Base-by-base conservation (phyloP, 1,284 basidiomycete species). In the Leccinum fallax region DNA sequence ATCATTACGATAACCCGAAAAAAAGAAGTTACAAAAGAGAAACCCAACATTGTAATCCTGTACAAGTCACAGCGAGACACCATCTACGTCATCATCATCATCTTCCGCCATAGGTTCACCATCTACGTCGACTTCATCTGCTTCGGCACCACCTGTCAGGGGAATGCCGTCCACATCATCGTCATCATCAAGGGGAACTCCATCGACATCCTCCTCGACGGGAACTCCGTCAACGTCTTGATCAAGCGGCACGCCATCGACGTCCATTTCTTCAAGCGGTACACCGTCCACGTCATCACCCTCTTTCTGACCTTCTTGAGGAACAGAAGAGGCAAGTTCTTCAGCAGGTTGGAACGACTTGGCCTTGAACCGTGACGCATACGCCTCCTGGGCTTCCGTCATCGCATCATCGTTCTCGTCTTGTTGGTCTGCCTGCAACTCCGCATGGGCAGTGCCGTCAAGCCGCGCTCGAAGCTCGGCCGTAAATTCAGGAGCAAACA, bases 401-500 rank as follows among this genome's bases (percentile, higher is more conserved):
- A 69, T 72, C 48, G 65, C 70, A 7, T 76, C 74, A 6, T 71
- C 69, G 28, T 68, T 68, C 53, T 76, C 76, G 10, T 77, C 74
- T 60, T 71, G 71, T 21, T 69, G 63, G 30, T 72, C 70, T 13
- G 61, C 64, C 28, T 67, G 65, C 58, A 72, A 65, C 53, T 78
- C 78, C 53, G 77, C 72, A 16, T 73, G 73, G 0, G 71, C 66
- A 34, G 70, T 72, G 38, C 93, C 93, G 57, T 93, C 90, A 58
- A 97, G 79, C 59, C 94, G 81, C 57, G 78, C 78, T 46, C 92
- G 82, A 19, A 95, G 80, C 67, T 89, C 86, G 6, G 83, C 75
- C 0, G 93, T 92, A 68, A 92, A 91, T 58, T 95, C 91, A 1
- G 90, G 89, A 34, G 93, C 83, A 73, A 97, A 95, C 19, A 96